These are phyloP conservation scores for Fragaria ananassa DNA, from an alignment of 306 rosid species.

Conservation along the genomic window DNA sequence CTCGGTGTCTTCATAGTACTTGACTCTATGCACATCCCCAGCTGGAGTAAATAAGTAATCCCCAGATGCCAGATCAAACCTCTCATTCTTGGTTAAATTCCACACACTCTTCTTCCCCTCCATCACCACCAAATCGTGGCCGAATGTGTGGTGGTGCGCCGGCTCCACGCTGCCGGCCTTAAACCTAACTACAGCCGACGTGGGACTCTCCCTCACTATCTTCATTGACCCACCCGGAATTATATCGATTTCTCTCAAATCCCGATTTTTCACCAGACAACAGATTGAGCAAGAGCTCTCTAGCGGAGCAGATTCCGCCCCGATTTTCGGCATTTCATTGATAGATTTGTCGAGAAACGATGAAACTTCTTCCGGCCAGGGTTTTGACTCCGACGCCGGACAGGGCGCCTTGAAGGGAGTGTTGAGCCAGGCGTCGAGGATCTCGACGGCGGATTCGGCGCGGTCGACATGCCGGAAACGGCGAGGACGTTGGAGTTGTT, in stretches of 20 bases:
- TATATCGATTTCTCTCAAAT: slow-evolving; percentile 56
- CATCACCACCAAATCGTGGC: slow-evolving; percentile 79
- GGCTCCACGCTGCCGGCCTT: slow-evolving; percentile 87
- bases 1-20: slow-evolving; percentile 68
- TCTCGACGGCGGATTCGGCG: slow-evolving; percentile 52
- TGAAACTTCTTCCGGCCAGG: slow-evolving; percentile 63
- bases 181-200: slow-evolving; percentile 76
- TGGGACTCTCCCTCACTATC: slow-evolving; percentile 73
- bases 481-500: slow-evolving; percentile 88
- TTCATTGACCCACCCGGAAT: slow-evolving; percentile 90
- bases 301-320: slow-evolving; percentile 4
- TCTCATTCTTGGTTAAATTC: slow-evolving; percentile 69
- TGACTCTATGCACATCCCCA: slow-evolving; percentile 77
- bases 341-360: slow-evolving; percentile 58
- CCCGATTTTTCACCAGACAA: slow-evolving; percentile 60
- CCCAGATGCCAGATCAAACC: slow-evolving; percentile 59
- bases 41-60: slow-evolving; percentile 77
- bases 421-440: slow-evolving; percentile 65
- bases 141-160: slow-evolving; percentile 86
- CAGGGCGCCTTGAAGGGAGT: slow-evolving; percentile 72
- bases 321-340: slow-evolving; percentile 64
- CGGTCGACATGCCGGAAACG: slow-evolving; percentile 68
- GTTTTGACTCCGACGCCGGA: slow-evolving; percentile 57
- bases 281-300: slow-evolving; percentile 45
- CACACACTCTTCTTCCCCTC: slow-evolving; percentile 84